Evolutionary conservation across 1,139 yeast species (phyloP), one percentile per base, ranked within the genome.

Genomic region (Diutina scorzettiae): DNA sequence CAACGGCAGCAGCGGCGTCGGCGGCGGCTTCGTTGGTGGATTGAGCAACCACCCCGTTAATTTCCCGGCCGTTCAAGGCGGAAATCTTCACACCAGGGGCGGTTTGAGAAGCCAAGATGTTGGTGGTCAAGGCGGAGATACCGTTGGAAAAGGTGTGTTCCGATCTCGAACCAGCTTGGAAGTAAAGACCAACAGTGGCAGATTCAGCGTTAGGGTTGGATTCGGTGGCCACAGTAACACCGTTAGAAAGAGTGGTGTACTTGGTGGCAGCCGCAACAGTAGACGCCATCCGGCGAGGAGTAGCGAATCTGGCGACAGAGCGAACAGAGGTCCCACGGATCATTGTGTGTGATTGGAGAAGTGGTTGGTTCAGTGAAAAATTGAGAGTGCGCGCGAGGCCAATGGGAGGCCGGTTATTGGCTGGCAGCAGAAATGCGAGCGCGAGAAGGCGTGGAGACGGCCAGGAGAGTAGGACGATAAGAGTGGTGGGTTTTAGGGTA

Each of bases 101-200:
- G 19, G 63, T 59, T 36, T 66, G 62, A 28, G 59, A 50, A 40
- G 65, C 62, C 57, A 80, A 67, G 32, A 73, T 59, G 49, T 69
- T 64, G 59, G 81, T 63, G 51, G 79, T 67, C 54, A 82, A 65
- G 48, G 82, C 75, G 44, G 89, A 72, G 44, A 80, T 74, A 73
- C 94, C 94, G 52, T 82, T 81, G 66, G 78, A 78, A 73, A 76
- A 81, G 43, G 83, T 71, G 63, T 79, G 82, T 63, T 82, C 94
- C 43, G 82, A 63, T 60, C 87, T 71, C 43, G 89, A 78, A 58
- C 94, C 94, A 43, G 86, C 83, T 49, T 81, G 81, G 55, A 71
- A 65, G 60, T 71, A 82, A 45, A 81, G 62, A 60, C 91, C 91
- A 49, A 81, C 69, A 32, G 85, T 68, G 34, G 85, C 67, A 28